Evolutionary conservation across 345 rosid species (phyloP).

Genomic region (Ceriops tagal): DNA sequence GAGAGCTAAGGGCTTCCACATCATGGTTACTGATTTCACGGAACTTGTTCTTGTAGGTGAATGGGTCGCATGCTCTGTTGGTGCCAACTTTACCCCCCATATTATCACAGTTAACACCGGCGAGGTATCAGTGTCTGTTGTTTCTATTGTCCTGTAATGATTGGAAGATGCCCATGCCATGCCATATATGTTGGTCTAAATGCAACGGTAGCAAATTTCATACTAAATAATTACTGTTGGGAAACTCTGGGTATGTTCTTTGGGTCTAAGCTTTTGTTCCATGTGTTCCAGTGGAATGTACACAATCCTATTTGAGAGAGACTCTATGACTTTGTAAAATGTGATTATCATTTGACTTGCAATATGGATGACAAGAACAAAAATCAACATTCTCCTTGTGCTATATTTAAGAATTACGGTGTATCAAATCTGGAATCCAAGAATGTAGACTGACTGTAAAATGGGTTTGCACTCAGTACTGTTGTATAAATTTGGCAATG

Average conservation of each 20-base stretch:
- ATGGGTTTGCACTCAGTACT: background rate
- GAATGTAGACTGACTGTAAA: too few species aligned
- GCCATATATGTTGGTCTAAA: constrained; percentile 5
- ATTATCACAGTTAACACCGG: constrained; percentile 83
- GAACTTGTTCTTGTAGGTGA: constrained; percentile 53
- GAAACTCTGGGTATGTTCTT: too few species aligned
- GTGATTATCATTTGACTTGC: too few species aligned
- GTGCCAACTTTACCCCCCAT: constrained; percentile 95
- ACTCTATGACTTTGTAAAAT: too few species aligned
- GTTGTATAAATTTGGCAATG: background rate
- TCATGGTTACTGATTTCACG: constrained; percentile 17
- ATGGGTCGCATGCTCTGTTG: constrained; percentile 87
- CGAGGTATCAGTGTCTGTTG: constrained; percentile 49
- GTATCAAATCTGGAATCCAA: too few species aligned
- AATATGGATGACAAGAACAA: too few species aligned
- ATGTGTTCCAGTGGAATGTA: too few species aligned
- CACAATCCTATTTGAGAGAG: too few species aligned
- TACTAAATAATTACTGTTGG: too few species aligned
- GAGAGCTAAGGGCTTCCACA: background rate
- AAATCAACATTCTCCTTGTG: too few species aligned
- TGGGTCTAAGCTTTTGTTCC: too few species aligned
- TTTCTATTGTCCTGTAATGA: background rate
- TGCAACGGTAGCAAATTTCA: background rate
- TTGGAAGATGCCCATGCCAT: background rate
- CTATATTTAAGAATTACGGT: too few species aligned